Base-by-base conservation (phyloP, 495 filamentous ascomycete genomes). In the Penicillium lagena region DNA sequence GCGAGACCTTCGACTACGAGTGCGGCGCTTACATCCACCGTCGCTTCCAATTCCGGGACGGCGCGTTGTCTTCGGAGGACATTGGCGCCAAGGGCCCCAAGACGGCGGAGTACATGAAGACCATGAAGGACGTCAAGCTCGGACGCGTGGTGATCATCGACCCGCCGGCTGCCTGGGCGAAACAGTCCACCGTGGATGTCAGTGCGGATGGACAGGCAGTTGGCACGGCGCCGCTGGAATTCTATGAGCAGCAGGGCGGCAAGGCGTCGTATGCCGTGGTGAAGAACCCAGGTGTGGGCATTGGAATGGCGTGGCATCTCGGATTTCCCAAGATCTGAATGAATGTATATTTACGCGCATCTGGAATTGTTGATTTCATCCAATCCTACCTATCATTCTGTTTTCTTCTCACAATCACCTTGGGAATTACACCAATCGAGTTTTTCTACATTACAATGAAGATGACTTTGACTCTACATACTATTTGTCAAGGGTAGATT, bases 1-100 rank as follows among this genome's bases (percentile, higher is more conserved):
- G 93, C 22, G 90, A 96, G 68, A 87, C 85, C 0, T 97, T 87
- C 47, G 86, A 95, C 34, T 93, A 87, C 59, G 66, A 95, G 61
- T 69, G 78, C 39, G 93, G 91, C 10, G 87, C 83, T 28, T 95
- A 85, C 61, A 87, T 96, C 47, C 85, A 95, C 66, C 85, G 89
- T 33, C 74, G 67, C 31, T 97, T 97, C 71, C 53, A 58, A 29
- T 84, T 75, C 73, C 73, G 61, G 40, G 74, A 61, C 6, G 71
- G 74, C 4, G 73, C 68, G 2, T 72, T 95, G 11, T 66, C 68
- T 7, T 75, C 67, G 22, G 58, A 69, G 44, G 62, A 70, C 40
- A 48, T 63, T 31, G 78, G 72, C 4, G 53, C 55, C 13, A 74
- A 75, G 57, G 75, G 70, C 12, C 69, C 82, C 34, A 79, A 85